These are phyloP conservation scores for Epichloe gansuensis DNA, from an alignment of 2,329 filamentous ascomycete genomes.

Conservation along the genomic window DNA sequence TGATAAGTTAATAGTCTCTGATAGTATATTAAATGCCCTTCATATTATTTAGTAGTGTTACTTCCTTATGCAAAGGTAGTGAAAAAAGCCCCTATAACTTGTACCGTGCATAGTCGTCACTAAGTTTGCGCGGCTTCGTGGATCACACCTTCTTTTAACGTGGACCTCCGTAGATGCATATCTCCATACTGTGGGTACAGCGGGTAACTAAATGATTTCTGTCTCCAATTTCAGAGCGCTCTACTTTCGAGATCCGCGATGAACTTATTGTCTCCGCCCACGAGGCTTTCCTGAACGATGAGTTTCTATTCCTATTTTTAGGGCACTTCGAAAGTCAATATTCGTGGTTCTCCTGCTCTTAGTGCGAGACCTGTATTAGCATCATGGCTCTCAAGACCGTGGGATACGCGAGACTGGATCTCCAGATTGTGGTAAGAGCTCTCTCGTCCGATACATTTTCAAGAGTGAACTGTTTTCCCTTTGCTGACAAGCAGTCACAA, in stretches of 20 bases:
- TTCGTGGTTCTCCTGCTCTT: neutral
- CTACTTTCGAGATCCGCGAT: neutral
- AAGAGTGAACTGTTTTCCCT: neutral
- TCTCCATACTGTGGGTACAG: neutral
- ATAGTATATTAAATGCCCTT: no score
- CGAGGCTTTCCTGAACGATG: neutral
- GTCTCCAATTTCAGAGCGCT: neutral
- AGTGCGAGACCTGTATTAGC: neutral
- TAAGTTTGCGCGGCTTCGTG: no score
- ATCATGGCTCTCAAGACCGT: neutral
- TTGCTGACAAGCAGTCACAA: conserved; percentile 24
- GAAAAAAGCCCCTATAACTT: no score
- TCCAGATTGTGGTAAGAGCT: conserved; percentile 22
- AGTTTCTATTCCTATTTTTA: neutral
- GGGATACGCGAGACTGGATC: neutral
- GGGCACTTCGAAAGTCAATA: neutral
- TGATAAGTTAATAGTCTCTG: no score
- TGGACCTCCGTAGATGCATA: conserved; percentile 1
- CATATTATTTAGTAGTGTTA: neutral
- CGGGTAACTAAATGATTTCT: neutral
- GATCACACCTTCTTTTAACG: no score
- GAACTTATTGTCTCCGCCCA: neutral
- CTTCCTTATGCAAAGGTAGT: neutral
- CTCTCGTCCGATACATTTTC: neutral
- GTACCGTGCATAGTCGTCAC: no score